Base-by-base conservation (phyloP, 164 flowering plant genomes). In the Vitis labrusca region DNA sequence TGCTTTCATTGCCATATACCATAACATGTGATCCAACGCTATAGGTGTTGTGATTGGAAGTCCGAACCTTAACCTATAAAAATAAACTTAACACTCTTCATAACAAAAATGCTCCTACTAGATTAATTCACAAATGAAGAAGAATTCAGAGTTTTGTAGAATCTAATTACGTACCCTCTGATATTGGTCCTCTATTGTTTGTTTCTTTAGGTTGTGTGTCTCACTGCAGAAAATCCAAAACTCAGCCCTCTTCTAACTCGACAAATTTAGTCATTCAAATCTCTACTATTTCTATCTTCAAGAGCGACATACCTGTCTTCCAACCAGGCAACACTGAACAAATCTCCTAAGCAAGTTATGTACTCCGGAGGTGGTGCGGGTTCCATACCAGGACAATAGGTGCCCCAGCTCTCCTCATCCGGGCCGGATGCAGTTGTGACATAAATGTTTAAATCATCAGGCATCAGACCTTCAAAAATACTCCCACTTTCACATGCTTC, bases 401-500 rank as follows among this genome's bases (percentile, higher is more conserved):
- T 86, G 32, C 89, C 93, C 73, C 71, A 89, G 72, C 96, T 91
- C 58, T 84, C 89, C 80, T 90, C 96, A 71, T 87, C 81, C 13
- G 93, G 91, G 63, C 85, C 87, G 47, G 96, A 87, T 30, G 96
- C 96, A 0, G 93, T 91, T 12, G 86, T 83, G 37, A 87, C 93
- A 69, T 89, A 91, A 48, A 87, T 73, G 63, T 86, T 73, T 1
- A 91, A 54, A 66, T 87, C 85, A 27, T 81, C 72, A 1, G 93
- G 91, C 90, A 91, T 81, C 61, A 89, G 37, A 1, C 96, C 96
- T 73, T 89, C 84, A 60, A 91, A 91, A 19, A 91, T 72, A 59
- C 96, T 89, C 59, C 96, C 96, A 73, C 93, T 89, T 63, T 91
- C 91, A 70, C 96, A 89, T 10, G 96, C 93, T 72, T 91, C 96